Evolutionary conservation across 129 eudicot species (phyloP).

Genomic region (Centaurea solstitialis): DNA sequence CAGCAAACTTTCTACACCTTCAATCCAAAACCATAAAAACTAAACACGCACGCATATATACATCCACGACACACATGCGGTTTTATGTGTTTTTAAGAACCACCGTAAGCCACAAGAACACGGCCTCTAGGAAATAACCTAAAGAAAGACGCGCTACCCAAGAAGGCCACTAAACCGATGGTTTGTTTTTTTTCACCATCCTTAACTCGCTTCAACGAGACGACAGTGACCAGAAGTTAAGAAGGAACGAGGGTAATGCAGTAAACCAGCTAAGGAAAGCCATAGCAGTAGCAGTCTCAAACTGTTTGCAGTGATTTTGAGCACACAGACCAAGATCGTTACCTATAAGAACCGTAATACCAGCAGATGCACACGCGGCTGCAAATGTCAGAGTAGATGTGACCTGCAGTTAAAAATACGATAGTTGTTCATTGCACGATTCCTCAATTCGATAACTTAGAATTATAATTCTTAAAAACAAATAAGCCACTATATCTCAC

Average conservation of each 20-base stretch:
- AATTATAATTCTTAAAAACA: neutral
- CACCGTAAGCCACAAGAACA: constrained; percentile 18
- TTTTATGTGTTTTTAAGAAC: constrained; percentile 12
- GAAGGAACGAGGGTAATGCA: constrained; percentile 74
- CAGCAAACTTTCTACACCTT: constrained; percentile 5
- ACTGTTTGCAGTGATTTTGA: constrained; percentile 77
- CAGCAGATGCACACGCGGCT: constrained; percentile 92
- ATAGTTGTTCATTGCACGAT: neutral
- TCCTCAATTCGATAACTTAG: neutral
- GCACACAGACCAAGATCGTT: constrained; percentile 75
- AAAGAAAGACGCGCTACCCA: constrained; percentile 9
- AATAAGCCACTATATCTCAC: neutral
- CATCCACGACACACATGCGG: constrained; percentile 22
- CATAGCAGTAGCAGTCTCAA: constrained; percentile 85
- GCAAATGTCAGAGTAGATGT: constrained; percentile 81
- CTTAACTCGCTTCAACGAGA: constrained; percentile 38
- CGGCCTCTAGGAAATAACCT: neutral
- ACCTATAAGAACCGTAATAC: constrained; percentile 84
- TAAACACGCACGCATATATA: constrained; percentile 32
- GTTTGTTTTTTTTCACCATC: constrained; percentile 18
- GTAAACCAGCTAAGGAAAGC: constrained; percentile 85
- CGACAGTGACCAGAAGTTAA: constrained; percentile 82
- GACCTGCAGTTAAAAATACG: constrained; percentile 43
- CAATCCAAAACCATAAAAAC: constrained; percentile 9
- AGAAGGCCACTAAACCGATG: neutral